Evolutionary conservation across 257 asterid species (phyloP), one percentile per base, ranked within the genome.

Genomic region (Solanum clarkiae): DNA sequence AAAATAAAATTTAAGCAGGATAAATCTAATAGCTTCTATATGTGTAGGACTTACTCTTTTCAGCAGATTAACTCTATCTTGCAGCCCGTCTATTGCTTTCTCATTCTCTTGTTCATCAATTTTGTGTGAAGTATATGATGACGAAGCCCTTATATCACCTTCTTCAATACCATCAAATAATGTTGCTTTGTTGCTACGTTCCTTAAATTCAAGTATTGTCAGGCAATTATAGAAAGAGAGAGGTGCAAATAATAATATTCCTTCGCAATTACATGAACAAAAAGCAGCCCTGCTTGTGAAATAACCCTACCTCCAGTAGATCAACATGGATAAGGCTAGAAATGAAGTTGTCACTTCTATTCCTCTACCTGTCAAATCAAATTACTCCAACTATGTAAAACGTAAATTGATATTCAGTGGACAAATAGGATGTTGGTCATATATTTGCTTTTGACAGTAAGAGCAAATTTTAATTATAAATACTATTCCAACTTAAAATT

Each of bases 131-230:
- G 94, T 88, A 87, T 91, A 96, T 80, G 98, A 91, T 1, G 97
- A 90, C 2, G 97, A 91, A 86, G 97, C 95, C 89, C 97, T 90
- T 85, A 96, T 93, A 51, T 98, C 99, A 79, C 98, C 98, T 89
- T 96, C 98, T 91, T 96, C 99, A 84, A 96, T 96, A n/a, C 98
- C 99, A 87, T 96, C 98, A 87, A 96, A 94, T n/a, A 96, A 94
- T 49, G 99, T 95, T 85, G 85, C 82, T 91, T 98, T 93, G 80
- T 91, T 85, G 87, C 88, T 91, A 71, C 96, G 94, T 45, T 96
- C 99, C 97, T 96, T 96, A 86, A 59, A 82, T 80, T 44, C 57
- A n/a, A 72, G 80, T 10, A 80, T 15, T 80, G 66, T 53, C 54
- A 26, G 54, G 24, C 62, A 80, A 51, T 47, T 10, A 74, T 51